These are phyloP conservation scores for Viola odorata DNA, from an alignment of 345 rosid genomes.

Conservation along the genomic window DNA sequence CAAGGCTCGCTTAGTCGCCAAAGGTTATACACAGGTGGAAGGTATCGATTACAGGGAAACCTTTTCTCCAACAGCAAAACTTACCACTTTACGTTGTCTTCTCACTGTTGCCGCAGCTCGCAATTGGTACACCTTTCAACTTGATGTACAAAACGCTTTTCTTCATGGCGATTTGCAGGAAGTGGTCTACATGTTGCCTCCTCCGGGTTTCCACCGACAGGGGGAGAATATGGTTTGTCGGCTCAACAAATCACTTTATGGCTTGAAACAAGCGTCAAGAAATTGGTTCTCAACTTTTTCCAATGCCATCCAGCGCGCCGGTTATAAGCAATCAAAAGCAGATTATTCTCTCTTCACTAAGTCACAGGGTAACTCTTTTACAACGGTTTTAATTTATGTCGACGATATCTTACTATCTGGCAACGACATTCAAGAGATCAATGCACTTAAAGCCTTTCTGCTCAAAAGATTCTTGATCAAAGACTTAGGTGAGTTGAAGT, in stretches of 20 bases:
- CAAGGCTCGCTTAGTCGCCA: background rate
- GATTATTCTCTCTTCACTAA: background rate
- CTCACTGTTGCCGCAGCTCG: background rate
- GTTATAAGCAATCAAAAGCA: background rate
- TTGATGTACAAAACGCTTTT: background rate
- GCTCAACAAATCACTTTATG: constrained; percentile 7
- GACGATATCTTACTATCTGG: background rate
- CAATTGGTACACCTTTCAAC: background rate
- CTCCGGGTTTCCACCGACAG: background rate
- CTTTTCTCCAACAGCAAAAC: constrained; percentile 2
- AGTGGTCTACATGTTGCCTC: background rate
- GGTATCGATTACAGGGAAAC: background rate
- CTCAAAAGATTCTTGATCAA: background rate
- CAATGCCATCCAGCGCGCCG: background rate
- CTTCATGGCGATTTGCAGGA: constrained; percentile 1
- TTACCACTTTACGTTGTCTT: constrained; percentile 3
- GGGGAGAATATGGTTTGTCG: background rate
- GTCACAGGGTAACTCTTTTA: background rate
- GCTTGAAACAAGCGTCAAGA: background rate
- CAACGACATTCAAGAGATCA: background rate
- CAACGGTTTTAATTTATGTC: background rate
- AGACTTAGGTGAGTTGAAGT: background rate
- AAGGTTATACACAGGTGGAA: background rate
- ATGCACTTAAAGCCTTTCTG: background rate
- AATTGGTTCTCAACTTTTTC: background rate